Percentiles rank a stretch among this genome's conserved stretches.
Evolutionary conservation across 2,329 filamentous ascomycete genomes (phyloP).

Genomic region (Claviceps maximensis): DNA sequence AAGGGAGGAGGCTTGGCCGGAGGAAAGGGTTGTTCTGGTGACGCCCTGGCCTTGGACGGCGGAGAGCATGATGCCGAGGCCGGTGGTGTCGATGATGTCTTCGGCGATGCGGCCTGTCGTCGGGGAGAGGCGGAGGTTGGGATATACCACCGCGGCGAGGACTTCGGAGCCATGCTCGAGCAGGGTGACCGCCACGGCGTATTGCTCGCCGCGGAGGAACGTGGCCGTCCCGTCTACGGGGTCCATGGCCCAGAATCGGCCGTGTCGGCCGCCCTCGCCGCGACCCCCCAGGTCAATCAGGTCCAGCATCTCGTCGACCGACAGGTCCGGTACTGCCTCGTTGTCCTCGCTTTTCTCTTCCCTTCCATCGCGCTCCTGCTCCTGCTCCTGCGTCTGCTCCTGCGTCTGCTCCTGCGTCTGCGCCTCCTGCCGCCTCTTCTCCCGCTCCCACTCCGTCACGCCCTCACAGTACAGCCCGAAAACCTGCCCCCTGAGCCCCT

Average conservation of each 20-base stretch:
- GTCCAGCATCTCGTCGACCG: constrained; percentile 42
- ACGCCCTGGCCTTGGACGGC: constrained; percentile 20
- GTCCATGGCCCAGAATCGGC: constrained; percentile 48
- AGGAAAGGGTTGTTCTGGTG: constrained; percentile 14
- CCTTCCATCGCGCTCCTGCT: no score
- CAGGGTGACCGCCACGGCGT: constrained; percentile 46
- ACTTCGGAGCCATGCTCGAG: constrained; percentile 43
- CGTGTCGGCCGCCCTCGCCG: constrained; percentile 21
- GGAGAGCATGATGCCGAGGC: constrained; percentile 23
- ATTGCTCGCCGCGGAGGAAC: constrained; percentile 48
- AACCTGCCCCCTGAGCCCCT: constrained; percentile 34
- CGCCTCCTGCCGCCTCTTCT: neutral
- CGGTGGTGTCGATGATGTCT: constrained; percentile 18
- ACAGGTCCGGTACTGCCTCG: neutral
- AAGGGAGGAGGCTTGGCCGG: constrained; percentile 10
- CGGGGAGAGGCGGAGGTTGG: constrained; percentile 34
- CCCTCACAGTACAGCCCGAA: constrained; percentile 36
- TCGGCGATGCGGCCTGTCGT: constrained; percentile 21
- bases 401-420: neutral
- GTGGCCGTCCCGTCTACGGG: constrained; percentile 52
- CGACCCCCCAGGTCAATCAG: constrained; percentile 45
- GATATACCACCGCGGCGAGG: constrained; percentile 47
- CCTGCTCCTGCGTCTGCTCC: neutral
- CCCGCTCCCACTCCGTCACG: constrained; percentile 5
- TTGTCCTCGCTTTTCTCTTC: constrained; percentile 10